Percentiles rank a stretch among this genome's conserved stretches.
These are phyloP conservation scores for Tardiomyces depauwii DNA, from an alignment of 1,139 yeast genomes.

Conservation along the genomic window DNA sequence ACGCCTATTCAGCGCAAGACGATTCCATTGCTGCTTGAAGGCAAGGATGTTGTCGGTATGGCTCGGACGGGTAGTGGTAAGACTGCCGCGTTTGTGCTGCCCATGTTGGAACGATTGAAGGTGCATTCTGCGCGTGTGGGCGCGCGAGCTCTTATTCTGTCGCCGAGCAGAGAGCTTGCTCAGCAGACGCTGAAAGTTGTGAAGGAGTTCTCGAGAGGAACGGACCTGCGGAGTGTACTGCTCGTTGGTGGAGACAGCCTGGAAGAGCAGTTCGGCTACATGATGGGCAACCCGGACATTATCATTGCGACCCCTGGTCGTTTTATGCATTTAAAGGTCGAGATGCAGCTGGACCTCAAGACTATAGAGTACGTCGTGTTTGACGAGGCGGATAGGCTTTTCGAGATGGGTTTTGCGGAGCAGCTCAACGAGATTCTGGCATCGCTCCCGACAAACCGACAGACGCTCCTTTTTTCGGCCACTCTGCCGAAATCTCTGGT, in stretches of 20 bases:
- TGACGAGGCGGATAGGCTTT: slow-evolving; percentile 96
- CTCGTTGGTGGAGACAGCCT: slow-evolving; percentile 95
- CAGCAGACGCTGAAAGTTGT: slow-evolving; percentile 82
- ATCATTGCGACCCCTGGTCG: slow-evolving; percentile 97
- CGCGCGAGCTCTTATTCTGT: slow-evolving; percentile 73
- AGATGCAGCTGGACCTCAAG: slow-evolving; percentile 78
- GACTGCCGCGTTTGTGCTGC: slow-evolving; percentile 95
- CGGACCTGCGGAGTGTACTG: slow-evolving; percentile 69
- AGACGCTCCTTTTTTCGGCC: slow-evolving; percentile 85
- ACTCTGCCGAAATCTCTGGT: slow-evolving; percentile 87
- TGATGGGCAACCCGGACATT: slow-evolving; percentile 92
- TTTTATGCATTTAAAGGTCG: slow-evolving; percentile 87
- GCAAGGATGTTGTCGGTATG: slow-evolving; percentile 96
- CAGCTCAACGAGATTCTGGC: slow-evolving; percentile 86
- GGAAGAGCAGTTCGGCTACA: slow-evolving; percentile 87
- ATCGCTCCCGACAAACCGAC: slow-evolving; percentile 71
- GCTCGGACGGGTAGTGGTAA: slow-evolving; percentile 99
- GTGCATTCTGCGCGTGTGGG: slow-evolving; percentile 82
- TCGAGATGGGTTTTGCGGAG: slow-evolving; percentile 95
- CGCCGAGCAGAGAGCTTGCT: slow-evolving; percentile 94
- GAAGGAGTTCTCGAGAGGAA: slow-evolving; percentile 75
- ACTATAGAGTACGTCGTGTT: slow-evolving; percentile 84
- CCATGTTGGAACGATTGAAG: slow-evolving; percentile 77
- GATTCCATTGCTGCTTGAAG: slow-evolving; percentile 78
- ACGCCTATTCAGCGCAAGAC: slow-evolving; percentile 97